A percentile compares a stretch with the other conserved stretches of the same genome.
These are phyloP conservation scores for Themeda triandra DNA, from an alignment of 176 grass and related monocot species.

Conservation along the genomic window DNA sequence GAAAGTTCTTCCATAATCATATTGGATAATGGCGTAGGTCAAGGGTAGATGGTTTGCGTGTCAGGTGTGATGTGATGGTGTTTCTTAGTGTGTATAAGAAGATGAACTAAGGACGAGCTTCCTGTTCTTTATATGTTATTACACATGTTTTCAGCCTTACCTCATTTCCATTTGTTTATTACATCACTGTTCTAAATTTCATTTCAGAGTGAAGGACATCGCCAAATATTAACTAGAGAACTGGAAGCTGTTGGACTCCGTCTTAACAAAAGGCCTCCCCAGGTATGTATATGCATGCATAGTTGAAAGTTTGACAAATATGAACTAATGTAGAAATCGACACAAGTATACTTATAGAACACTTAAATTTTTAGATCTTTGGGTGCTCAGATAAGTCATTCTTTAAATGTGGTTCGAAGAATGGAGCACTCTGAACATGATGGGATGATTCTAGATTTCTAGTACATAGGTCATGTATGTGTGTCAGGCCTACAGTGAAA, in stretches of 20 bases:
- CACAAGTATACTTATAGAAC: not conserved
- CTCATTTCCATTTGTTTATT: constrained; percentile 20
- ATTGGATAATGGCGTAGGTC: not conserved
- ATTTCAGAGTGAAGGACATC: constrained; percentile 94
- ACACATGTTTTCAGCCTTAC: not conserved
- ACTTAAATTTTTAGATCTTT: not conserved
- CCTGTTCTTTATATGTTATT: not conserved
- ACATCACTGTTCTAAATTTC: constrained; percentile 30
- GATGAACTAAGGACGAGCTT: not conserved
- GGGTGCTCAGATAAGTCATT: not conserved
- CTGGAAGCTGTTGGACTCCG: constrained; percentile 92
- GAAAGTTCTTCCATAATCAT: constrained; percentile 15
- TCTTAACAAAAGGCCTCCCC: constrained; percentile 95
- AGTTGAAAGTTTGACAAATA: not conserved
- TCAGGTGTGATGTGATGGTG: not conserved
- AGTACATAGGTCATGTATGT: not conserved
- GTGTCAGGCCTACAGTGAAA: not conserved
- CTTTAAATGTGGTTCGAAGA: not conserved
- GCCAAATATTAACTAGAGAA: constrained; percentile 95
- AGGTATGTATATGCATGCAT: constrained; percentile 56
- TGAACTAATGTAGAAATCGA: not conserved
- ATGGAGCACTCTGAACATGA: not conserved
- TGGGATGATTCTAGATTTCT: not conserved
- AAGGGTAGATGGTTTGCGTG: not conserved
- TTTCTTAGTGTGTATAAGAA: not conserved